phyloP scores from a whole-genome alignment of 2,329 filamentous ascomycete species.

The Neonectria sp. region DNA sequence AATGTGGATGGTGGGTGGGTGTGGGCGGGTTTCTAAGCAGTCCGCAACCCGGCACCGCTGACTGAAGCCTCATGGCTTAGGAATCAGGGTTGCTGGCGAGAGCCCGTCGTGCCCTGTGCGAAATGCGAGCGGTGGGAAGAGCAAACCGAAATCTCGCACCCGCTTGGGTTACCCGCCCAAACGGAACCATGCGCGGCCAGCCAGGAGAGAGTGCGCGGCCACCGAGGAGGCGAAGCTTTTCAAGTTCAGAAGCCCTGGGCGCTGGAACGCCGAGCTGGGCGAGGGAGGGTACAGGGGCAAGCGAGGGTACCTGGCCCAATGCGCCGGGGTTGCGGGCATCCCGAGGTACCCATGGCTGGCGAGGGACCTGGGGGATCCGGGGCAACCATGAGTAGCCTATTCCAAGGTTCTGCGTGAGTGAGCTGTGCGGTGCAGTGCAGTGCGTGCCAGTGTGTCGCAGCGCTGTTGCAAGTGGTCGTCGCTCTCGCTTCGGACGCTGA shows the following conservation, averaged over 20 bases:
- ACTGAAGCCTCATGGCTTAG: conserved; percentile 1
- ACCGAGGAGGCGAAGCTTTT: background rate
- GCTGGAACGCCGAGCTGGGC: background rate
- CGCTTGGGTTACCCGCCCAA: background rate
- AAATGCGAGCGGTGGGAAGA: background rate
- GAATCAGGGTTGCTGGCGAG: background rate
- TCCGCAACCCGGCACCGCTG: background rate
- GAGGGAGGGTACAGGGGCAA: conserved; percentile 7
- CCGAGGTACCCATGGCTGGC: conserved; percentile 39
- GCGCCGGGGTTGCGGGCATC: conserved; percentile 16
- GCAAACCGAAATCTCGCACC: background rate
- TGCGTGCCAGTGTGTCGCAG: background rate
- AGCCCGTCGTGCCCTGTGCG: background rate
- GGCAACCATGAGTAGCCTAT: conserved; percentile 20
- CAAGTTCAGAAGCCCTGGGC: background rate
- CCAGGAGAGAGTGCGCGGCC: background rate
- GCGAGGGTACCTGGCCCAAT: conserved; percentile 31
- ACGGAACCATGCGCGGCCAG: background rate
- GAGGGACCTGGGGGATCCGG: conserved; percentile 30
- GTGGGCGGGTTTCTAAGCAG: conserved; percentile 8
- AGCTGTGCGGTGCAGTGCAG: conserved; percentile 14
- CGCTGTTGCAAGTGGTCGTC: background rate
- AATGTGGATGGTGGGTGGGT: background rate
- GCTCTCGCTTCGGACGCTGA: background rate
- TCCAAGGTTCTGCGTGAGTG: conserved; percentile 23